These are phyloP conservation scores for Rhizomucor miehei DNA, from an alignment of 371 early-diverging fungal species.

Conservation along the genomic window DNA sequence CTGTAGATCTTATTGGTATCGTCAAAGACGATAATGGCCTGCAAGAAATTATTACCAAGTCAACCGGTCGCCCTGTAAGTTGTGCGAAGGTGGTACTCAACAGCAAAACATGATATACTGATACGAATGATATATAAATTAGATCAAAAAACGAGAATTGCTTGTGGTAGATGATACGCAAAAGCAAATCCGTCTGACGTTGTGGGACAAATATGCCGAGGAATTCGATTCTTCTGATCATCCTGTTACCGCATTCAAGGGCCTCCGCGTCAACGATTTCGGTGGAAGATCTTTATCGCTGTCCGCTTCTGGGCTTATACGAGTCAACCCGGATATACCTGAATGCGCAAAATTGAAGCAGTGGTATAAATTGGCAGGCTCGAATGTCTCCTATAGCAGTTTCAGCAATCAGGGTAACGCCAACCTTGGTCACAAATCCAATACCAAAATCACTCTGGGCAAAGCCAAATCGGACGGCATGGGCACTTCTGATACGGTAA, in stretches of 20 bases:
- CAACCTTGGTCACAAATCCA: conserved; percentile 6
- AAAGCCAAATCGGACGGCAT: conserved; percentile 67
- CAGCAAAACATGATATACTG: neutral
- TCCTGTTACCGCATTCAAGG: conserved; percentile 83
- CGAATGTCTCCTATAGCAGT: conserved; percentile 3
- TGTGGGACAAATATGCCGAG: conserved; percentile 90
- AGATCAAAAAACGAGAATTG: conserved; percentile 85
- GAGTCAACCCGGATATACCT: conserved; percentile 80
- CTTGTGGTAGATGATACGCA: conserved; percentile 77
- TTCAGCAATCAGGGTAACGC: conserved; percentile 9
- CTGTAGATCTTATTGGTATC: conserved; percentile 79
- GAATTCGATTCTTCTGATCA: conserved; percentile 46
- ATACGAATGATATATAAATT: conserved; percentile 7
- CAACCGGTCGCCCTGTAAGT: conserved; percentile 65
- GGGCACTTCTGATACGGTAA: conserved; percentile 61
- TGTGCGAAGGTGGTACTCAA: neutral
- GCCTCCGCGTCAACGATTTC: conserved; percentile 84
- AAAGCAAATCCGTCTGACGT: conserved; percentile 73
- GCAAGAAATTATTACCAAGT: conserved; percentile 63
- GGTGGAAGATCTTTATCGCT: conserved; percentile 77
- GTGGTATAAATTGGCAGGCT: conserved; percentile 64
- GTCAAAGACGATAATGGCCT: conserved; percentile 68
- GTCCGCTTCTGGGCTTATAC: conserved; percentile 47
- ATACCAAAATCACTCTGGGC: conserved; percentile 56
- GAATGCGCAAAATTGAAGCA: conserved; percentile 81